Percentiles rank a stretch among this genome's conserved stretches.
These are phyloP conservation scores for Xylariaceae sp. DNA, from an alignment of 2,329 filamentous ascomycete species.

Conservation along the genomic window DNA sequence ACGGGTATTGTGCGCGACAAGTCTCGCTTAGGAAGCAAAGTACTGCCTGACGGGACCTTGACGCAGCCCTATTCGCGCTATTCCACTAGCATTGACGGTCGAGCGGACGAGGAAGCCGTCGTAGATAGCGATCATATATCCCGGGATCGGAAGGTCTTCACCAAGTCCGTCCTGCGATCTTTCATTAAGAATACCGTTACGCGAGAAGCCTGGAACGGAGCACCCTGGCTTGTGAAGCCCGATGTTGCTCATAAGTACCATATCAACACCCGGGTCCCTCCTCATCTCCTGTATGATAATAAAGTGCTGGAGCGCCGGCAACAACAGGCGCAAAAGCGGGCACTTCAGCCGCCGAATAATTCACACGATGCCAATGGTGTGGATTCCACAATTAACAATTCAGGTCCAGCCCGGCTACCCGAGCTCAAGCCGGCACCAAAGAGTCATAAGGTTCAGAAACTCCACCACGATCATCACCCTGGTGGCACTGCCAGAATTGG, in stretches of 20 bases:
- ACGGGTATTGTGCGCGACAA: conserved; percentile 80
- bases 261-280: conserved; percentile 80
- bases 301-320: conserved; percentile 74
- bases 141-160: conserved; percentile 86
- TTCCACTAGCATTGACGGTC: conserved; percentile 67
- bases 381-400: conserved; percentile 29
- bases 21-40: conserved; percentile 62
- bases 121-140: conserved; percentile 76
- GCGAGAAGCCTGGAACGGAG: conserved; percentile 89
- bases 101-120: conserved; percentile 65
- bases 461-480: conserved; percentile 37
- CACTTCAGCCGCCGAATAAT: conserved; percentile 35
- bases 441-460: conserved; percentile 56
- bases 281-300: conserved; percentile 73
- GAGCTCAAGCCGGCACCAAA: conserved; percentile 71
- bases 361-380: conserved; percentile 39
- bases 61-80: conserved; percentile 72
- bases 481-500: conserved; percentile 35
- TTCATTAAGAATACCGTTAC: conserved; percentile 95
- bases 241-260: conserved; percentile 78
- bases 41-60: conserved; percentile 61
- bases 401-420: conserved; percentile 55
- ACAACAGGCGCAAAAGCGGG: conserved; percentile 59
- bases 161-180: conserved; percentile 85
- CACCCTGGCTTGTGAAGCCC: conserved; percentile 89